phyloP scores from a whole-genome alignment of 2,329 filamentous ascomycete species.

The Trichophyton schoenleinii region DNA sequence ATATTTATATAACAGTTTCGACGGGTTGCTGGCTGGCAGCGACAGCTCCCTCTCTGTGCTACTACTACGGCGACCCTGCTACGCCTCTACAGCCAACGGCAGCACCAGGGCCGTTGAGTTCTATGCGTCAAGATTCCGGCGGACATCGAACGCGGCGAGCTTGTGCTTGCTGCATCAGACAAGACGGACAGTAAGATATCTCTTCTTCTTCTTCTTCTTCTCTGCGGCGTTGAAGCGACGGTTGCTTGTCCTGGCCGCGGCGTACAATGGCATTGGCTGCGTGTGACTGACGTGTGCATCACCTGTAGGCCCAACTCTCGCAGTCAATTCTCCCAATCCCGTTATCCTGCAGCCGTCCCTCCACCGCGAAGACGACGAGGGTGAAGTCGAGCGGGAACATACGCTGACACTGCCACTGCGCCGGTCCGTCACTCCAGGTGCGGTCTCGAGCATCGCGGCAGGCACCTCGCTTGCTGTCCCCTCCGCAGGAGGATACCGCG shows the following conservation, averaged over 20 bases:
- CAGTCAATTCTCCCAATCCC: slow-evolving; percentile 27
- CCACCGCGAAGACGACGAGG: slow-evolving; percentile 17
- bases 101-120: slow-evolving; percentile 22
- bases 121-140: slow-evolving; percentile 36
- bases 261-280: not conserved
- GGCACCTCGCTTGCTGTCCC: slow-evolving; percentile 20
- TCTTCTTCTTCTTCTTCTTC: not conserved
- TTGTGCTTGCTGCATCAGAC: slow-evolving; percentile 37
- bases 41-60: no score
- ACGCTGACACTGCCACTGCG: slow-evolving; percentile 22
- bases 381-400: slow-evolving; percentile 11
- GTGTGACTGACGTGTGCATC: slow-evolving; percentile 7
- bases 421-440: slow-evolving; percentile 26
- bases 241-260: not conserved
- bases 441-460: slow-evolving; percentile 22
- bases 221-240: not conserved
- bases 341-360: slow-evolving; percentile 21
- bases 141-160: slow-evolving; percentile 35
- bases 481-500: slow-evolving; percentile 14
- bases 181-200: slow-evolving; percentile 33
- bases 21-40: not conserved
- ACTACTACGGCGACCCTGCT: not conserved
- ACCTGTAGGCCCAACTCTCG: slow-evolving; percentile 26
- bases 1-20: not conserved
- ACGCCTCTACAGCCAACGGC: slow-evolving; percentile 3